phyloP scores from a whole-genome alignment of 2,329 filamentous ascomycete genomes.

The Stagonosporopsis rhizophila region DNA sequence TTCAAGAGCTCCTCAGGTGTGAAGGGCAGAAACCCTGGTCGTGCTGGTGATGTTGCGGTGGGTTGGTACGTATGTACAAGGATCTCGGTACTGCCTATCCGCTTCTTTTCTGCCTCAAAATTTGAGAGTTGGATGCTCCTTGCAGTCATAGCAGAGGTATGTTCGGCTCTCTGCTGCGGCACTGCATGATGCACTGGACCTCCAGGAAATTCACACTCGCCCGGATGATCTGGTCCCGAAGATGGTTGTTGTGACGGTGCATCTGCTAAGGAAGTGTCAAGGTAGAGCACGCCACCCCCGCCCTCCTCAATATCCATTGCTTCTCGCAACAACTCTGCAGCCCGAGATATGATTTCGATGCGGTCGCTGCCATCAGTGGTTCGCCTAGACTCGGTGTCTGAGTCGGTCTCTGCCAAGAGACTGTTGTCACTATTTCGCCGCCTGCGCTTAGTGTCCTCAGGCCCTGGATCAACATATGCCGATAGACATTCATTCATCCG shows the following conservation, averaged over 20 bases:
- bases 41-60: slow-evolving; percentile 41
- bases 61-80: slow-evolving; percentile 42
- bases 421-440: slow-evolving; percentile 9
- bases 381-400: slow-evolving; percentile 1
- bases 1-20: slow-evolving; percentile 52
- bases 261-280: slow-evolving; percentile 41
- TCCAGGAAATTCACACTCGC: neutral
- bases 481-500: slow-evolving; percentile 38
- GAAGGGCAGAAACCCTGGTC: slow-evolving; percentile 47
- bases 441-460: neutral
- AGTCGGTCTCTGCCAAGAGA: slow-evolving; percentile 1
- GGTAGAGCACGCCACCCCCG: slow-evolving; percentile 58
- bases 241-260: neutral
- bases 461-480: slow-evolving; percentile 31
- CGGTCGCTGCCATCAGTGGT: slow-evolving; percentile 44
- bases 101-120: slow-evolving; percentile 35
- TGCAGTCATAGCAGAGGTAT: neutral
- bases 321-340: slow-evolving; percentile 57
- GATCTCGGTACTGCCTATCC: slow-evolving; percentile 49
- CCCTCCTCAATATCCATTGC: slow-evolving; percentile 55
- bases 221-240: neutral
- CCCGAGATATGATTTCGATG: slow-evolving; percentile 55
- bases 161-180: neutral
- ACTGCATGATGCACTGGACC: neutral
- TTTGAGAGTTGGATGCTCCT: slow-evolving; percentile 4